phyloP scores from a whole-genome alignment of 257 asterid species.

The Nicotiana knightiana region DNA sequence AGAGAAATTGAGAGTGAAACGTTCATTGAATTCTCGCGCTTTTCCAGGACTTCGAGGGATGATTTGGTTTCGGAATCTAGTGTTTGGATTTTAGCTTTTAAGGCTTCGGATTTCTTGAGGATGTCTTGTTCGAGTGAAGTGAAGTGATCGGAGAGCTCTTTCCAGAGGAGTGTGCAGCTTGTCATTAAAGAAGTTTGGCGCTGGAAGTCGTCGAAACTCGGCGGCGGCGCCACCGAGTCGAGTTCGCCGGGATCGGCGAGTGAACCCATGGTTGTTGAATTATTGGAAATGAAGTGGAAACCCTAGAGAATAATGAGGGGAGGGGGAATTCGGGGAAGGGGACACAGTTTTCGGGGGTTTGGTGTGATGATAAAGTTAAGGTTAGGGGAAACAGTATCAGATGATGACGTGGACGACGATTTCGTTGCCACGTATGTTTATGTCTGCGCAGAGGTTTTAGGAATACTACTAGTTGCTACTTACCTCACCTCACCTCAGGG shows the following conservation, averaged over 20 bases:
- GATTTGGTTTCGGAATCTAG: slow-evolving; percentile 49
- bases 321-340: slow-evolving; percentile 10
- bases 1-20: slow-evolving; percentile 50
- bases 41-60: slow-evolving; percentile 49
- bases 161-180: slow-evolving; percentile 97
- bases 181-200: slow-evolving; percentile 97
- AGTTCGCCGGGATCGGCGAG: slow-evolving; percentile 94
- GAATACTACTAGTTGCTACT: neutral
- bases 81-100: slow-evolving; percentile 45
- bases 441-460: slow-evolving; percentile 25
- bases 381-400: slow-evolving; percentile 16
- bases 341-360: slow-evolving; percentile 6
- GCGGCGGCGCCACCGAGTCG: slow-evolving; percentile 37
- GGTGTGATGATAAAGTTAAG: slow-evolving; percentile 41
- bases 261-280: slow-evolving; percentile 56
- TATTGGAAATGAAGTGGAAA: slow-evolving; percentile 22
- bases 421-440: slow-evolving; percentile 35
- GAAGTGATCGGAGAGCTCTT: slow-evolving; percentile 96
- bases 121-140: slow-evolving; percentile 79
- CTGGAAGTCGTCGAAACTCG: slow-evolving; percentile 95
- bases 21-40: slow-evolving; percentile 69
- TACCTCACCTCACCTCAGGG: too few species aligned
- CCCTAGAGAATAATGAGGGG: slow-evolving; percentile 46
- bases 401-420: slow-evolving; percentile 40
- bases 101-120: slow-evolving; percentile 54